These are phyloP conservation scores for Metschnikowia matae DNA, from an alignment of 805 yeast species.

Conservation along the genomic window DNA sequence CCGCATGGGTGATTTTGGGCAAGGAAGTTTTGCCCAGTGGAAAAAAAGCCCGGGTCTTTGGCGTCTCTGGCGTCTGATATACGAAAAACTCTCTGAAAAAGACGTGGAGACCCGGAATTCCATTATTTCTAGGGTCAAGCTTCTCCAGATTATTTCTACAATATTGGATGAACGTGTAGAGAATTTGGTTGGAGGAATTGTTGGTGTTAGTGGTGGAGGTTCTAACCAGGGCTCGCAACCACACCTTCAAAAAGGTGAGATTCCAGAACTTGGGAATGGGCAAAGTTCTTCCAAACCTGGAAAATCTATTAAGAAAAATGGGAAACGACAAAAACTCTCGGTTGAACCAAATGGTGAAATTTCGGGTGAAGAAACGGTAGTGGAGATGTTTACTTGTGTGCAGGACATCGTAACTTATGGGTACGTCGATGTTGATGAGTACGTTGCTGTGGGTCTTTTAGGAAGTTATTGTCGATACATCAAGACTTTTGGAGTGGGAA, in stretches of 20 bases:
- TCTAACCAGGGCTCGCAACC: background rate
- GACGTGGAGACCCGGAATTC: constrained; percentile 31
- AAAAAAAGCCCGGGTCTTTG: constrained; percentile 44
- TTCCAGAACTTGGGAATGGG: no score
- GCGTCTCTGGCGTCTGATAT: constrained; percentile 43
- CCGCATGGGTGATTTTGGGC: constrained; percentile 51
- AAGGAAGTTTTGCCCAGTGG: constrained; percentile 35
- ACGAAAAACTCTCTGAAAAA: constrained; percentile 27
- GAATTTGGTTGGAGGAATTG: no score
- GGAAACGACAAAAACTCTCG: no score
- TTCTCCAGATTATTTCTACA: constrained; percentile 16
- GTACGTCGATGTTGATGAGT: constrained; percentile 34
- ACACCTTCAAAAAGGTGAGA: no score
- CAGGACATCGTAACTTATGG: constrained; percentile 20
- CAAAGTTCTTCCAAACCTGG: no score
- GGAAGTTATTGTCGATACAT: constrained; percentile 14
- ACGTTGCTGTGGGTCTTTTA: constrained; percentile 24
- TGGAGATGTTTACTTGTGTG: constrained; percentile 18
- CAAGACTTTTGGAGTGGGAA: background rate
- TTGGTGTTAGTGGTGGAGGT: no score
- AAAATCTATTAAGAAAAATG: no score
- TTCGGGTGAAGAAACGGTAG: background rate
- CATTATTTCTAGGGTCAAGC: constrained; percentile 33
- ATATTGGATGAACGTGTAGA: constrained; percentile 10
- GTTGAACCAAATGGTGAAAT: no score